These are phyloP conservation scores for Fusarium buharicum DNA, from an alignment of 2,329 filamentous ascomycete species.

Conservation along the genomic window DNA sequence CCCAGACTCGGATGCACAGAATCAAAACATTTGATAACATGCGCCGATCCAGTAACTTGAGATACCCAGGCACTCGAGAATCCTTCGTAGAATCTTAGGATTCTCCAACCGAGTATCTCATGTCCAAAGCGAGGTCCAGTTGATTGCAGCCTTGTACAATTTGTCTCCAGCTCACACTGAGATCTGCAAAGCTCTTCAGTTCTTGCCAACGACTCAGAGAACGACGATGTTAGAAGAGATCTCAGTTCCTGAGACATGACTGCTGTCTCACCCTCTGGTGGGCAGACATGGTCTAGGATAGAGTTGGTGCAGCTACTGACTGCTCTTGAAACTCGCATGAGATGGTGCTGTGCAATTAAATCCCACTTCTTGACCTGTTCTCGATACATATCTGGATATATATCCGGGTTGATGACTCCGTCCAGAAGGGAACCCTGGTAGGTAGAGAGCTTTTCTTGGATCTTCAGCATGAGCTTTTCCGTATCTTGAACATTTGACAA, in stretches of 20 bases:
- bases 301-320: constrained; percentile 28
- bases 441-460: constrained; percentile 40
- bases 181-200: constrained; percentile 6
- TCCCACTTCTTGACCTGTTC: constrained; percentile 50
- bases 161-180: constrained; percentile 21
- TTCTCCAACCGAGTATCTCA: constrained; percentile 35
- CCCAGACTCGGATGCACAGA: constrained; percentile 16
- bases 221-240: constrained; percentile 7
- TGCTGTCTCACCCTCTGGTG: constrained; percentile 14
- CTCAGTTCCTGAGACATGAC: constrained; percentile 35
- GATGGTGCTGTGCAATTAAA: constrained; percentile 40
- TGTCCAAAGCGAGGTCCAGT: constrained; percentile 41
- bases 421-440: constrained; percentile 49
- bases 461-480: constrained; percentile 21
- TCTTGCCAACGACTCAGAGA: background rate
- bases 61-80: background rate
- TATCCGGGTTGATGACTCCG: constrained; percentile 48
- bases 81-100: constrained; percentile 33
- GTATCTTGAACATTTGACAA: constrained; percentile 4
- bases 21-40: constrained; percentile 11
- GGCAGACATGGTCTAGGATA: constrained; percentile 35
- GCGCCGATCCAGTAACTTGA: background rate
- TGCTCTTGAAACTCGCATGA: constrained; percentile 31
- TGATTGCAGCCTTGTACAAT: constrained; percentile 31
- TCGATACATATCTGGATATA: constrained; percentile 47